These are phyloP conservation scores for Trypanosoma lewisi DNA, from an alignment of 208 protist genomes.

Conservation along the genomic window DNA sequence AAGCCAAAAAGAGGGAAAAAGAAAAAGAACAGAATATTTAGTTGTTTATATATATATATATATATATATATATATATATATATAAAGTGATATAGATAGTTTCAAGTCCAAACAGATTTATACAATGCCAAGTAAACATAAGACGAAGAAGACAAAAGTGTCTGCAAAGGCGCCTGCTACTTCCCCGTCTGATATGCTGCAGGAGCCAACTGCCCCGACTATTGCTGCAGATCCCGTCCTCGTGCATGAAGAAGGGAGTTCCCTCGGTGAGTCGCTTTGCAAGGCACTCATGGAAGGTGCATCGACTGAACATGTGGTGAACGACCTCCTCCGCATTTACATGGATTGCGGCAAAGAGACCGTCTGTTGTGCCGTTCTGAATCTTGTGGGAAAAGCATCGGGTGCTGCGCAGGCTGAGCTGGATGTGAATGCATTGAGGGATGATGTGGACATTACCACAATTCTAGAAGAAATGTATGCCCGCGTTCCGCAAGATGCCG, in stretches of 20 bases:
- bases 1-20: too few species aligned
- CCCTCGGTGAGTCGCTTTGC: constrained; percentile 46
- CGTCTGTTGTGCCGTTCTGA: constrained; percentile 70
- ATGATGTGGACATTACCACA: constrained; percentile 58
- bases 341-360: constrained; percentile 28
- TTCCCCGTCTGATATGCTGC: background rate
- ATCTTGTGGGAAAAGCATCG: constrained; percentile 67
- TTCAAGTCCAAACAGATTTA: background rate
- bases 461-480: constrained; percentile 86
- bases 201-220: background rate
- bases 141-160: constrained; percentile 8
- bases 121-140: constrained; percentile 9
- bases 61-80: constrained; percentile 11
- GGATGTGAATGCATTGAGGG: constrained; percentile 46
- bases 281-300: constrained; percentile 46
- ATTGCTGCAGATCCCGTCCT: constrained; percentile 15
- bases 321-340: constrained; percentile 58
- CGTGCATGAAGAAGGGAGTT: constrained; percentile 25
- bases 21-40: too few species aligned
- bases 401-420: constrained; percentile 77
- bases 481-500: constrained; percentile 63
- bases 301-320: constrained; percentile 28
- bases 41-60: background rate
- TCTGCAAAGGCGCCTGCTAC: background rate
- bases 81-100: background rate